A percentile compares a stretch with the other conserved stretches of the same genome.
phyloP scores from a whole-genome alignment of 2,329 filamentous ascomycete genomes.

The Phialocephala sp. region DNA sequence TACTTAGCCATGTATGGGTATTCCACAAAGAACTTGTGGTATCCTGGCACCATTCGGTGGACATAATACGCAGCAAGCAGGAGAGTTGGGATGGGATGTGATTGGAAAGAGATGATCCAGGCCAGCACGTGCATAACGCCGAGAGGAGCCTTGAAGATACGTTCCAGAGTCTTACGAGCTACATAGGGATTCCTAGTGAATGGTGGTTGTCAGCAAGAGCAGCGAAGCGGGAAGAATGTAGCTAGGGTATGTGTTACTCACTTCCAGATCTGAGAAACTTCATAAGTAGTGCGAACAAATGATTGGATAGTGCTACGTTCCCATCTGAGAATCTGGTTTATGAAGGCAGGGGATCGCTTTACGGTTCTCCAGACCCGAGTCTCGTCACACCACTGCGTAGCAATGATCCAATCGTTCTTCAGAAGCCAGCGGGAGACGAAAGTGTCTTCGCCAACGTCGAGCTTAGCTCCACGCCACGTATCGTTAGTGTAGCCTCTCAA shows the following conservation, averaged over 20 bases:
- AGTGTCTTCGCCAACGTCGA: slow-evolving; percentile 16
- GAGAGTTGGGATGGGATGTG: neutral
- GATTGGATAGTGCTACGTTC: slow-evolving; percentile 19
- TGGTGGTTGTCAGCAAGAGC: neutral
- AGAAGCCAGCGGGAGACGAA: slow-evolving; percentile 11
- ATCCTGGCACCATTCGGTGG: neutral
- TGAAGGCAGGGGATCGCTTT: slow-evolving; percentile 6
- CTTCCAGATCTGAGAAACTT: slow-evolving; percentile 12
- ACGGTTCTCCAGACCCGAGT: slow-evolving; percentile 3
- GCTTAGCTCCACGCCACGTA: neutral
- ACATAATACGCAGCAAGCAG: slow-evolving; percentile 1
- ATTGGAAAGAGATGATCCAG: neutral
- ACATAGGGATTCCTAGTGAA: slow-evolving; percentile 6
- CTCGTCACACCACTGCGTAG: slow-evolving; percentile 7
- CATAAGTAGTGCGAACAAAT: neutral
- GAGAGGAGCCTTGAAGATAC: slow-evolving; percentile 4
- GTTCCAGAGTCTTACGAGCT: slow-evolving; percentile 8
- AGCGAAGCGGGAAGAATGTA: neutral
- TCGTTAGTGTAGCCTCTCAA: slow-evolving; percentile 4
- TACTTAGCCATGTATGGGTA: slow-evolving; percentile 19
- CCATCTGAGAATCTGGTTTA: slow-evolving; percentile 13
- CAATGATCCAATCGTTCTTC: slow-evolving; percentile 8
- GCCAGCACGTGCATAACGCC: slow-evolving; percentile 1
- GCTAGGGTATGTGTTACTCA: neutral
- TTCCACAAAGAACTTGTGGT: neutral